Base-by-base conservation (phyloP, 208 protist species). In the Polymyxa betae region DNA sequence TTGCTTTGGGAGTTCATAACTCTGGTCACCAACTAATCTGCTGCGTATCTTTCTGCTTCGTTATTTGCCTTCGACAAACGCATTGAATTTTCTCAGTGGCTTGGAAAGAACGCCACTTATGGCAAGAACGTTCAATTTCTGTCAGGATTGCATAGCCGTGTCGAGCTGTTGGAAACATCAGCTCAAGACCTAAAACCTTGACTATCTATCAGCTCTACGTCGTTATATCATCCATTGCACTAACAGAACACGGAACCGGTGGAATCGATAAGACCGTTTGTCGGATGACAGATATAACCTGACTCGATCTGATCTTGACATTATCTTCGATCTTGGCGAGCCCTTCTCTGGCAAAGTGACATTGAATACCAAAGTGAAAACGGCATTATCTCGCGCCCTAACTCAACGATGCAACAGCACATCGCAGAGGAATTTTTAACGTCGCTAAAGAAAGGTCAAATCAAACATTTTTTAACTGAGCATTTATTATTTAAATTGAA, bases 241-340 rank as follows among this genome's bases (percentile, higher is more conserved):
- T 92, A 38, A 44, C 5, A 20, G 32, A 0, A 0, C 88, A 91
- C 20, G 89, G 89, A 10, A 0, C 12, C 16, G 91, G 49, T 10
- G 93, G 89, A 16, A 43, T 92, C 0, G 66, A 93, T 29, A 68
- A 90, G 32, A 72, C 90, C 38, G 10, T 93, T 45, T 40, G 0
- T 5, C 0, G 60, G 0, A 77, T 94, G 88, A 93, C 16, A 38
- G 89, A 24, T 94, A 94, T 44, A 10, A 49, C 24, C 46, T 94
- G 35, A 89, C 52, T 77, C 89, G 91, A 91, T 78, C 90, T 41
- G 93, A 94, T 41, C 89, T 89, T 40, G 93, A 94, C 88, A 88
- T 90, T 0, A 90, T 94, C 88, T 0, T 90, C 29, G 90, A 92
- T 1, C 5, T 93, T 0, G 77, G 64, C 12, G 35, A 77, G 45